phyloP scores from a whole-genome alignment of 1,284 basidiomycete species.

The Exsudoporus floridanus region DNA sequence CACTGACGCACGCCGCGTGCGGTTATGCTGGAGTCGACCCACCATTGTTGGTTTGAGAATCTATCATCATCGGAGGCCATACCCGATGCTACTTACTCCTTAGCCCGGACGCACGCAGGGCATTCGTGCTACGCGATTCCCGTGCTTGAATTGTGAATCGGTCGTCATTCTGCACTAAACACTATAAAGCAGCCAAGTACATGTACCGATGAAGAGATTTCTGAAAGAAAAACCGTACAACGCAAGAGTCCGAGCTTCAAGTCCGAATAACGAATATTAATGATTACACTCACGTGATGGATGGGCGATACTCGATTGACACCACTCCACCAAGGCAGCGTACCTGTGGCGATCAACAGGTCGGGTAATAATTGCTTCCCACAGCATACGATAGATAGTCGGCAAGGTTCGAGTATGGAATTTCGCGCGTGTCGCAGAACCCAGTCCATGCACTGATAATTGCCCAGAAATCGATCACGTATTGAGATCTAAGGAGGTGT shows the following conservation, averaged over 20 bases:
- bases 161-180: neutral
- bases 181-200: neutral
- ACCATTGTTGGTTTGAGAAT: neutral
- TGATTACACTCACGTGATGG: neutral
- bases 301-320: neutral
- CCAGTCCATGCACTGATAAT: slow-evolving; percentile 25
- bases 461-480: slow-evolving; percentile 20
- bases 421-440: slow-evolving; percentile 20
- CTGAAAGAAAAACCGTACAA: neutral
- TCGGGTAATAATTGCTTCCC: slow-evolving; percentile 10
- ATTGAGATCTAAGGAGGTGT: slow-evolving; percentile 8
- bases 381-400: slow-evolving; percentile 24
- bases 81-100: neutral
- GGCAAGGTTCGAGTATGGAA: slow-evolving; percentile 25
- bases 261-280: neutral
- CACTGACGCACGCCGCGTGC: neutral
- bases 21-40: neutral
- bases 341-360: slow-evolving; percentile 8
- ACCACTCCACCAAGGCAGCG: neutral
- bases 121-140: neutral
- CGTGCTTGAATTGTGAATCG: neutral
- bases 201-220: neutral
- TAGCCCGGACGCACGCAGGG: neutral
- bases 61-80: neutral
- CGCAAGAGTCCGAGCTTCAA: neutral